Evolutionary conservation across 805 yeast genomes (phyloP), one percentile per base, ranked within the genome.

Genomic region (Teunomyces panamensis): DNA sequence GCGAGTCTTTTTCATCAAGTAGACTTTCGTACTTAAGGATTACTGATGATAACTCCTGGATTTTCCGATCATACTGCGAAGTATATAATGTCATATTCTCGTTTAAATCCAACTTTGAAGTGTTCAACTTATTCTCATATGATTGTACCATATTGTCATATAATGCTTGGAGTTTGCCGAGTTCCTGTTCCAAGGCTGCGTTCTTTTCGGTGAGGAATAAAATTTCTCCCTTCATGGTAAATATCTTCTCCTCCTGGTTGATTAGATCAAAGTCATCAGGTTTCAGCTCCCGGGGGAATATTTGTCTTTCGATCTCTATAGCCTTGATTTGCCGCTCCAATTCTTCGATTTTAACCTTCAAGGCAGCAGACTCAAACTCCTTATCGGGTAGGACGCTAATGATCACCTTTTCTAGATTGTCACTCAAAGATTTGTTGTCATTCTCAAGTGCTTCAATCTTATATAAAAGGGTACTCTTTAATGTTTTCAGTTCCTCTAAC

Each of bases 1-100:
- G 54, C 2, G 63, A 49, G 46, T 71, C 65, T 49, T 69, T 69
- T 44, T 71, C 75, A 41, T 71, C 75, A 3, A 73, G 47, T 16
- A 67, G 48, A 1, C 57, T 52, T 51, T 73, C 78, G 49, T 62
- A 71, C 53, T 59, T 65, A 9, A 60, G 48, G 1, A 71, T 51
- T 5, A 62, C 56, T 13, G 60, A 51, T 10, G 57, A 51, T 16
- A 72, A 55, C 39, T 72, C 75, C 46, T 65, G 68, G 24, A 72
- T 60, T 43, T 61, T 67, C 42, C 60, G 63, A 44, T 72, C 76
- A 49, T 66, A 63, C 29, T 59, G 69, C 1, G 51, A 52, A 4
- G 60, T 55, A 30, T 59, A 54, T 9, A 56, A 46, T 14, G 60
- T 53, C 11, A 68, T 47, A 9, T 56, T 59, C 11, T 64, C 64